Evolutionary conservation across 78 protist genomes (phyloP).

Genomic region (Emiliania huxleyi): DNA sequence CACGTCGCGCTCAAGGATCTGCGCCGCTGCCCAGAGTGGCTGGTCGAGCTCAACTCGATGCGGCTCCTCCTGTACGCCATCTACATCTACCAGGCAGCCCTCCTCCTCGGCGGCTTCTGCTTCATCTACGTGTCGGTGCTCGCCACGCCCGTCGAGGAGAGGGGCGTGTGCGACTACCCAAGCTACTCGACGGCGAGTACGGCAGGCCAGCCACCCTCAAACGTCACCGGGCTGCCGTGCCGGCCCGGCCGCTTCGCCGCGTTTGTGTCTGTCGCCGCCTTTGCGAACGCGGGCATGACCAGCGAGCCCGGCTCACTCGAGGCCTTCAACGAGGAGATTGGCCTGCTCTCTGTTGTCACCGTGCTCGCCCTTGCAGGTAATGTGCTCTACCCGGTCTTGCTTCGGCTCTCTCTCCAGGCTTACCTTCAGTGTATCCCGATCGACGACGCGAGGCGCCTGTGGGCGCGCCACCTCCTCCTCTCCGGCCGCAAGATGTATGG

Average conservation of each 20-base stretch:
- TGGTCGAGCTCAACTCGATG: neutral
- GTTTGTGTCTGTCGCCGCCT: neutral
- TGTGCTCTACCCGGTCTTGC: neutral
- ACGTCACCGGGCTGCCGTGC: neutral
- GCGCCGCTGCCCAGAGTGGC: neutral
- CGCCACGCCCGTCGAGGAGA: neutral
- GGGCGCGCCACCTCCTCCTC: neutral
- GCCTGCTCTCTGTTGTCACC: neutral
- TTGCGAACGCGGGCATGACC: neutral
- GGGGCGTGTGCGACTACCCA: neutral
- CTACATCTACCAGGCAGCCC: neutral
- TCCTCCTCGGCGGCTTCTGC: neutral
- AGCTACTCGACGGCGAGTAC: neutral
- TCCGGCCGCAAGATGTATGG: neutral
- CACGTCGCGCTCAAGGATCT: neutral
- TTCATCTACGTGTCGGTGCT: neutral
- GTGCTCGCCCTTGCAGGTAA: neutral
- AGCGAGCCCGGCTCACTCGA: neutral
- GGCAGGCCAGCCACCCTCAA: neutral
- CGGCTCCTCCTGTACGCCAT: neutral
- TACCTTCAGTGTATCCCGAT: neutral
- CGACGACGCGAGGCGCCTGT: neutral
- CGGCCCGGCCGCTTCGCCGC: neutral
- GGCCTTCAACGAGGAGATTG: neutral
- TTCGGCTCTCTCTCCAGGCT: neutral